These are phyloP conservation scores for Melocanna baccifera DNA, from an alignment of 176 grass and related monocot species.

Conservation along the genomic window DNA sequence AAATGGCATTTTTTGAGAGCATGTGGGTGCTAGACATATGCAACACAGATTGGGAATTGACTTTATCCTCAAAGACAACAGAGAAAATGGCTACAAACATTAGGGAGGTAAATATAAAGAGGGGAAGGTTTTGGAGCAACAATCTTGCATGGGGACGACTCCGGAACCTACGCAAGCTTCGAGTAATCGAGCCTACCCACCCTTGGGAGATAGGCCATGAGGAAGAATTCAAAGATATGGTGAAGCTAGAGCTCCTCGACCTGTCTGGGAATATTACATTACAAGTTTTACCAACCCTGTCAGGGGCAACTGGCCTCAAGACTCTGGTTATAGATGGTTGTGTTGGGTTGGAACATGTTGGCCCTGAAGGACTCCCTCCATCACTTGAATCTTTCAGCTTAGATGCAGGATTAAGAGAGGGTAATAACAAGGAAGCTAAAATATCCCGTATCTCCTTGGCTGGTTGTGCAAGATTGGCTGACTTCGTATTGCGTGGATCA, in stretches of 20 bases:
- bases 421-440: background rate
- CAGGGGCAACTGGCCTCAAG: background rate
- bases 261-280: background rate
- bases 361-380: background rate
- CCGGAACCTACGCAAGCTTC: background rate
- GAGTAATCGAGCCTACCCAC: background rate
- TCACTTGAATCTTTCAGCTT: background rate
- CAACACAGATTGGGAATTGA: background rate
- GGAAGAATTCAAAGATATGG: background rate
- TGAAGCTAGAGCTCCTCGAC: background rate
- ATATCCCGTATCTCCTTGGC: background rate
- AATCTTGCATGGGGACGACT: background rate
- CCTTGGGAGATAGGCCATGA: background rate
- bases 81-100: too few relatives aligned
- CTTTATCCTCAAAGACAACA: too few relatives aligned
- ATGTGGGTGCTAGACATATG: background rate
- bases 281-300: background rate
- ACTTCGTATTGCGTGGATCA: background rate
- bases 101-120: too few relatives aligned
- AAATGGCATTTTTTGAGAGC: too few relatives aligned
- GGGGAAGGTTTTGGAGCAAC: background rate
- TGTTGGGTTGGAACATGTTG: background rate
- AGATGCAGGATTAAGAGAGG: background rate
- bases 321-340: constrained; percentile 12
- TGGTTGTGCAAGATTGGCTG: background rate